A percentile compares a stretch with the other conserved stretches of the same genome.
Conservation (phyloP, 148 eudicot species). For the Diospyros kaki region DNA sequence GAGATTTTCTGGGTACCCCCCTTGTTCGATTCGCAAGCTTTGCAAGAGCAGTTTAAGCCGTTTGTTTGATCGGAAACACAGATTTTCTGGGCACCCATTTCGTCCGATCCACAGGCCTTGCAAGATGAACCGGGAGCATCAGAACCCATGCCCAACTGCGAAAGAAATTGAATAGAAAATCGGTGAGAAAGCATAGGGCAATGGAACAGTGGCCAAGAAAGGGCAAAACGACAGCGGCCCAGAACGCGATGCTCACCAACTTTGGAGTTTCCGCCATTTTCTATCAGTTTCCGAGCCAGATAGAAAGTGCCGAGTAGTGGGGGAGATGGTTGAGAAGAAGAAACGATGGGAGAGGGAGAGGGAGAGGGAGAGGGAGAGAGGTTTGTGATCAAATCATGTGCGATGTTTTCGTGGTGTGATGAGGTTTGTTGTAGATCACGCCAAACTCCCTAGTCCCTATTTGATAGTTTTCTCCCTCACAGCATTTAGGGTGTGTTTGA, state of each 20-base stretch:
- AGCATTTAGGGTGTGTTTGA: no score
- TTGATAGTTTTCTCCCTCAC: no score
- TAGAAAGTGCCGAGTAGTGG: no score
- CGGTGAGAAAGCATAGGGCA: background rate
- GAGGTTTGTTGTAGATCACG: no score
- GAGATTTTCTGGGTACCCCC: conserved; percentile 23
- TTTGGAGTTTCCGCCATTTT: conserved; percentile 15
- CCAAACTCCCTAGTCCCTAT: no score
- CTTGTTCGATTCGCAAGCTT: conserved; percentile 19
- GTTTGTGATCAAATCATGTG: no score
- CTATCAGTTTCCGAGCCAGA: background rate
- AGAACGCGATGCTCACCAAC: conserved; percentile 12
- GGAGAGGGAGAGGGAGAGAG: no score
- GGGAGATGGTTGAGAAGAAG: no score
- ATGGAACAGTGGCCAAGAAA: background rate
- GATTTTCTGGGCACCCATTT: conserved; percentile 24
- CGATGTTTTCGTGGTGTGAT: no score
- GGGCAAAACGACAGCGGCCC: no score
- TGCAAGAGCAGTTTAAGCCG: background rate
- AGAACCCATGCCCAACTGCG: conserved; percentile 1
- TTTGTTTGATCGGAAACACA: conserved; percentile 35
- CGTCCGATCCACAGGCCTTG: conserved; percentile 16
- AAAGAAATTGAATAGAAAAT: background rate
- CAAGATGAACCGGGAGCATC: no score
- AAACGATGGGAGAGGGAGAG: no score